Evolutionary conservation across 352 stramenopile genomes (phyloP).

Genomic region (Phytophthora pisi): DNA sequence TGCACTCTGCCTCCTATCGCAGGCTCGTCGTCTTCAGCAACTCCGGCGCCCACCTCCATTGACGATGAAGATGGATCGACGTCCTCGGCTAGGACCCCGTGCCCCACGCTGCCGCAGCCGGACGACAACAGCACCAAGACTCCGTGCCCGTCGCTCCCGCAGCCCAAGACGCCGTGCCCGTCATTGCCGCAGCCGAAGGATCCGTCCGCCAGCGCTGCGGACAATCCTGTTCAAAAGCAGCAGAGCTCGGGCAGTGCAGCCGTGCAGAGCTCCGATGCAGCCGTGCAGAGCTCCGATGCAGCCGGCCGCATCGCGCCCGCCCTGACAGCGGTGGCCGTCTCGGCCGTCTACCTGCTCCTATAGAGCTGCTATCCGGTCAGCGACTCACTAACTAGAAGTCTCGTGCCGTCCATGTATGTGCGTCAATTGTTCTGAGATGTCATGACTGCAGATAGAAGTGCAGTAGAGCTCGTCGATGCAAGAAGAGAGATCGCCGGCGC

Average conservation of each 20-base stretch:
- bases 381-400: constrained; percentile 18
- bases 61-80: constrained; percentile 25
- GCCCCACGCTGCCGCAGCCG: constrained; percentile 31
- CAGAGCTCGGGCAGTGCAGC: constrained; percentile 29
- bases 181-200: constrained; percentile 34
- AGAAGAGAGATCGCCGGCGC: constrained; percentile 16
- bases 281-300: constrained; percentile 40
- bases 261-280: constrained; percentile 37
- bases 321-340: constrained; percentile 40
- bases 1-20: constrained; percentile 23
- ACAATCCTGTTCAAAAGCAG: constrained; percentile 27
- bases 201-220: constrained; percentile 11
- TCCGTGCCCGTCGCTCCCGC: constrained; percentile 9
- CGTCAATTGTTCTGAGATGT: constrained; percentile 32
- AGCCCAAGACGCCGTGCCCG: constrained; percentile 19
- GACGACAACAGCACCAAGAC: constrained; percentile 21
- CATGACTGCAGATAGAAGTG: constrained; percentile 26
- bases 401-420: constrained; percentile 32
- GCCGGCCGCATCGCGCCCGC: constrained; percentile 30
- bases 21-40: constrained; percentile 33
- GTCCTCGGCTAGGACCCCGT: constrained; percentile 30
- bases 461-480: constrained; percentile 28
- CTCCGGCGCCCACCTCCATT: constrained; percentile 32
- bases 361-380: constrained; percentile 28
- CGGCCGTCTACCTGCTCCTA: constrained; percentile 50